Evolutionary conservation across 2,329 filamentous ascomycete genomes (phyloP).

Genomic region (Cryphonectria nitschkei): DNA sequence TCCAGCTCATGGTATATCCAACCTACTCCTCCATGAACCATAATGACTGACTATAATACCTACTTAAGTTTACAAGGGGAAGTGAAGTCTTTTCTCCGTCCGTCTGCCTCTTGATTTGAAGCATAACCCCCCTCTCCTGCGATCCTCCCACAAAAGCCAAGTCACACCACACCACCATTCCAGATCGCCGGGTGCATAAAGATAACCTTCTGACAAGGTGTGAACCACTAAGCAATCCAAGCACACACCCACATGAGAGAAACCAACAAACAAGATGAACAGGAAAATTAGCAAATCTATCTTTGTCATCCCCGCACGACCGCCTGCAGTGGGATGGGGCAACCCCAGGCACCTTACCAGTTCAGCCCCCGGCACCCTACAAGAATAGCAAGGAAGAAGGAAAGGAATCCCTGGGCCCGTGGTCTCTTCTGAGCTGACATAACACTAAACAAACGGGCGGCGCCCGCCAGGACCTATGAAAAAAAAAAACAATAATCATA

Average conservation of each 20-base stretch:
- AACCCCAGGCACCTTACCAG: background rate
- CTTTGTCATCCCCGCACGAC: conserved; percentile 1
- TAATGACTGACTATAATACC: no score
- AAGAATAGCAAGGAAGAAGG: background rate
- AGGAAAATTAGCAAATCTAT: background rate
- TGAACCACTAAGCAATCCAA: background rate
- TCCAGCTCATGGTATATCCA: no score
- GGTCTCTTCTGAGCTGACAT: conserved; percentile 1
- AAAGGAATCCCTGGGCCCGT: background rate
- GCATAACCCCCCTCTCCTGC: background rate
- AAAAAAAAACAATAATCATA: background rate
- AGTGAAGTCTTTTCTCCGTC: no score
- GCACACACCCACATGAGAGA: background rate
- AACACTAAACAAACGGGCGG: background rate
- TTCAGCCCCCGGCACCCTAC: background rate
- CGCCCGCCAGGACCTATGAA: background rate
- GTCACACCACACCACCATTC: background rate
- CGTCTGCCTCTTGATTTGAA: no score
- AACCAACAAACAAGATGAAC: background rate
- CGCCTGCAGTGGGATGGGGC: no score
- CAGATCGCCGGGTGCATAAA: conserved; percentile 4
- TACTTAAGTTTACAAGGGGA: no score
- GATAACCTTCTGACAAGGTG: conserved; percentile 1
- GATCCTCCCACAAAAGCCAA: background rate
- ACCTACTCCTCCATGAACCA: no score